These are phyloP conservation scores for Parasarocladium wereldwijsianum DNA, from an alignment of 2,329 filamentous ascomycete species.

Conservation along the genomic window DNA sequence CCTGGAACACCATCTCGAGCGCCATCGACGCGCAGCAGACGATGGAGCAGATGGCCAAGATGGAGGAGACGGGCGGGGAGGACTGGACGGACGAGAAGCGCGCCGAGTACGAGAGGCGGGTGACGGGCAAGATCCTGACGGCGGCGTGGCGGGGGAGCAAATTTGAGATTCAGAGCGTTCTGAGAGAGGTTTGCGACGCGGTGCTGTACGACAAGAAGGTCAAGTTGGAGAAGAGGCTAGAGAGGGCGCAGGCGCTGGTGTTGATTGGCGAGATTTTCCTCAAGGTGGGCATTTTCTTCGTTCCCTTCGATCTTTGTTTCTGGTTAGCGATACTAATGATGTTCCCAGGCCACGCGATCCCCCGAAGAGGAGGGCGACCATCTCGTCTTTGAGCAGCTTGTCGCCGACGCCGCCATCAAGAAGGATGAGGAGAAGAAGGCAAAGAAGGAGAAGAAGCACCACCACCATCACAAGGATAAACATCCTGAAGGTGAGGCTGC, in stretches of 20 bases:
- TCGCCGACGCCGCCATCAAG: constrained; percentile 91
- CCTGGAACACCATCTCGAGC: constrained; percentile 92
- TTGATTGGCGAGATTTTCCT: constrained; percentile 80
- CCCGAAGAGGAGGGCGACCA: constrained; percentile 97
- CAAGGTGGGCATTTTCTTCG: constrained; percentile 43
- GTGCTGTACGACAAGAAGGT: constrained; percentile 71
- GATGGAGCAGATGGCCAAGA: constrained; percentile 96
- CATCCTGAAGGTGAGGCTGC: no score
- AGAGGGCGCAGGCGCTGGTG: constrained; percentile 79
- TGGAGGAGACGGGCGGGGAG: constrained; percentile 87
- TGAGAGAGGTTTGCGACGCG: constrained; percentile 85
- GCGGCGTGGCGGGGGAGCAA: constrained; percentile 94
- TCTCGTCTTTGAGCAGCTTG: constrained; percentile 96
- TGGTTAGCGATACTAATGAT: constrained; percentile 4
- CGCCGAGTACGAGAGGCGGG: constrained; percentile 84
- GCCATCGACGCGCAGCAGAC: constrained; percentile 96
- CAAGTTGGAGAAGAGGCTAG: constrained; percentile 67
- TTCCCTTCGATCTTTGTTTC: neutral
- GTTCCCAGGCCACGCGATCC: constrained; percentile 60
- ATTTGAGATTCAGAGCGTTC: constrained; percentile 93
- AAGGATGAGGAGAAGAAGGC: constrained; percentile 65
- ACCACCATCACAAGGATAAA: constrained; percentile 20
- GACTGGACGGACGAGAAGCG: constrained; percentile 98
- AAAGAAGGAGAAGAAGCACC: constrained; percentile 36
- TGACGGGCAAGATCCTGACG: constrained; percentile 95